phyloP scores from a whole-genome alignment of 23 red algal genomes.

The Chondrus crispus region DNA sequence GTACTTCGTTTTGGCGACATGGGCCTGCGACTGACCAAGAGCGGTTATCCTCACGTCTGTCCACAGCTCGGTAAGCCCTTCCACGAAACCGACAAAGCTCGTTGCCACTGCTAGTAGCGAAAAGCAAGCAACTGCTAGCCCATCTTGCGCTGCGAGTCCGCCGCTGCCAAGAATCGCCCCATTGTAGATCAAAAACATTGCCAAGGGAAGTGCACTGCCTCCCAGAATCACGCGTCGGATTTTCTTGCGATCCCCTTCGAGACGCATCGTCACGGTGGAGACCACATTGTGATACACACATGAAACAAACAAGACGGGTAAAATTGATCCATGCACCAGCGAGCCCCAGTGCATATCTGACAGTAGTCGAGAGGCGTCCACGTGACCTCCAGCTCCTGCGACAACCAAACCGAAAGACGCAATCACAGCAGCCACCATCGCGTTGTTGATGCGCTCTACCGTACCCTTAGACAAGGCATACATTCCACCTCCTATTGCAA shows the following conservation, averaged over 20 bases:
- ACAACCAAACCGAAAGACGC: conserved; percentile 24
- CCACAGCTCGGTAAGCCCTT: conserved; percentile 44
- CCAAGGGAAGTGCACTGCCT: conserved; percentile 40
- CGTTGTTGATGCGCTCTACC: conserved; percentile 57
- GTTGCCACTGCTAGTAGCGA: conserved; percentile 51
- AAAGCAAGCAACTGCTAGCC: conserved; percentile 21
- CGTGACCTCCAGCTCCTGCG: neutral
- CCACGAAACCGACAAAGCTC: conserved; percentile 58
- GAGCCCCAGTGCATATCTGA: conserved; percentile 18
- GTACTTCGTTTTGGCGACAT: neutral
- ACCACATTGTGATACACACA: conserved; percentile 86
- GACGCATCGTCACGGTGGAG: conserved; percentile 9
- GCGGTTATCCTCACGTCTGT: conserved; percentile 22
- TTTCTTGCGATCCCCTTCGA: conserved; percentile 42
- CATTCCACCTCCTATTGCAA: neutral
- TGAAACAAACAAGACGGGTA: conserved; percentile 70
- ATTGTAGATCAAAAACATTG: conserved; percentile 74
- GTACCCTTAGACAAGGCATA: neutral
- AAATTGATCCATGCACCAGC: conserved; percentile 32
- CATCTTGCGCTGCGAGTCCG: neutral
- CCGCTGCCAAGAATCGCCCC: conserved; percentile 40
- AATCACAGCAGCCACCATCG: neutral
- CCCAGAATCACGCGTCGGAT: conserved; percentile 42
- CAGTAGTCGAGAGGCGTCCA: neutral
- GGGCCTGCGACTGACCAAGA: neutral